Base-by-base conservation (phyloP, 78 protist genomes). In the Pelomyxa schiedti region DNA sequence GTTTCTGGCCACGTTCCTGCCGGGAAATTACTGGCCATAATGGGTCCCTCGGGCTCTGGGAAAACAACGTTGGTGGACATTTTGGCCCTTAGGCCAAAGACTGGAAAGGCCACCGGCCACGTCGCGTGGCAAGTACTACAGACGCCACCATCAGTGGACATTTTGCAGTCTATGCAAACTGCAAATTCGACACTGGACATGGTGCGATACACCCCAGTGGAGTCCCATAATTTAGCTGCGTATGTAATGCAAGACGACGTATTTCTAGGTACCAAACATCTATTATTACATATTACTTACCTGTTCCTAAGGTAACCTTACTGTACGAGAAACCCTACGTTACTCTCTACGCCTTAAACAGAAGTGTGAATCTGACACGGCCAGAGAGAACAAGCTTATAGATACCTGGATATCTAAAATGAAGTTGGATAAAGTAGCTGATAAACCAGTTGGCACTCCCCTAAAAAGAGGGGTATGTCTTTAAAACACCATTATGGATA, bases 31-130 rank as follows among this genome's bases (percentile, higher is more conserved):
- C 30, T 83, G 16, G 88, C 88, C 32, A 38, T 83, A 36, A 83
- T 83, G 88, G 92, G 92, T 36, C 86, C 90, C 38, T 73, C 83
- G 36, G 92, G 92, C 64, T 77, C 89, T 47, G 92, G 92, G 42
- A 87, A 87, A 66, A 65, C 88, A 38, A 86, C 92, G 22, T 73
- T 87, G 26, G 47, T 87, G 9, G 86, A 80, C 77, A 69, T 80
- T 8, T 80, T 87, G 52, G 86, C 88, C 24, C 30, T 30, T 65
- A 16, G 58, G n/a, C n/a, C n/a, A n/a, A n/a, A n/a, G n/a, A n/a
- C 75, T 7, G 68, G 90, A 53, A 83, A 83, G 38, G 77, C 76
- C 28, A 76, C 74, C 64, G 88, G 80, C 24, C 77, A 66, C 40
- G 75, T 6, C 37, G 35, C 67, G 37, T 82, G 88, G 42, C 32